phyloP scores from a whole-genome alignment of 306 rosid genomes.

The Fragaria iinumae region DNA sequence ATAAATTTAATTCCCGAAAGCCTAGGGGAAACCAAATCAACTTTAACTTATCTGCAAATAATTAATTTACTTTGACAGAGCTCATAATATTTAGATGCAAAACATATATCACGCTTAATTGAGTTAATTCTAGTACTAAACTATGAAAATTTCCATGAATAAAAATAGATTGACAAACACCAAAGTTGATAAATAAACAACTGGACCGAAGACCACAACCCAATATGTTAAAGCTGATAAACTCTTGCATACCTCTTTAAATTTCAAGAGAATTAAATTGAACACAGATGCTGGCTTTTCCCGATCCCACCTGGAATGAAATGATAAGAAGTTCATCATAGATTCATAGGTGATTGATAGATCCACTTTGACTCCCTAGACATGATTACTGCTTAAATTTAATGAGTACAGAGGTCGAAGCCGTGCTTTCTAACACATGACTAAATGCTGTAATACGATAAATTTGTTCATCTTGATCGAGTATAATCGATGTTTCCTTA shows the following conservation, averaged over 20 bases:
- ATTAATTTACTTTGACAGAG: neutral
- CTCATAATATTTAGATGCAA: neutral
- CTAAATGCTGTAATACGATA: neutral
- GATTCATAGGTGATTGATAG: conserved; percentile 18
- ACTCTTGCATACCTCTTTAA: conserved; percentile 63
- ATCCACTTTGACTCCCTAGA: neutral
- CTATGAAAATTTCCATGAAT: neutral
- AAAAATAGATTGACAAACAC: neutral
- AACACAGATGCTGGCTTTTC: conserved; percentile 72
- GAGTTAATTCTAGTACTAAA: neutral
- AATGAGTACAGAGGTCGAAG: neutral
- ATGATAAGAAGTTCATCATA: neutral
- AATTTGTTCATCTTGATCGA: neutral
- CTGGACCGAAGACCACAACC: neutral
- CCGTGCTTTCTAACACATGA: neutral
- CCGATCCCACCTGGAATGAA: conserved; percentile 68
- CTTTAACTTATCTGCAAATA: neutral
- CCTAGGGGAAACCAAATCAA: neutral
- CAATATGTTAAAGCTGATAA: neutral
- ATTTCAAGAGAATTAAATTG: conserved; percentile 79
- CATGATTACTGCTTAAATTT: neutral
- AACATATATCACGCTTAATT: neutral
- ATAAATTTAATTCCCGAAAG: neutral
- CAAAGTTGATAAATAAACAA: neutral
- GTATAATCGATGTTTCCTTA: neutral